These are phyloP conservation scores for Boletellus deceptivus DNA, from an alignment of 1,284 basidiomycete genomes.

Conservation along the genomic window DNA sequence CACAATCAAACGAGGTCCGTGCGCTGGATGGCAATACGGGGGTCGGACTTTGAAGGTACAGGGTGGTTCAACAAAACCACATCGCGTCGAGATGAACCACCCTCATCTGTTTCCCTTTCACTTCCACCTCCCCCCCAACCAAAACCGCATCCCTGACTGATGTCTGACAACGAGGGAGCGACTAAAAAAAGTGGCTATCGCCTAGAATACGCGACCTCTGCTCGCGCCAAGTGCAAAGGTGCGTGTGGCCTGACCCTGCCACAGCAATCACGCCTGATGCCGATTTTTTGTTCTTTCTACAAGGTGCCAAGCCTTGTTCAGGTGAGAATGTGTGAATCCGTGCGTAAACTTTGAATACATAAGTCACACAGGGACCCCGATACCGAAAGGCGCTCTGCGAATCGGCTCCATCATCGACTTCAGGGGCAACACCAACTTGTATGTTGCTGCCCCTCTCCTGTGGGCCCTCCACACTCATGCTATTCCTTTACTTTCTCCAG, in stretches of 20 bases:
- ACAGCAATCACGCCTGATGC: constrained; percentile 15
- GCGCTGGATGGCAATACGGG: constrained; percentile 30
- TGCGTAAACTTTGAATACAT: constrained; percentile 17
- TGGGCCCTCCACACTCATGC: neutral
- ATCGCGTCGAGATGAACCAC: constrained; percentile 41
- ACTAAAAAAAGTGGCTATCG: constrained; percentile 64
- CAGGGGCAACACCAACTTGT: constrained; percentile 70
- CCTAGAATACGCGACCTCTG: constrained; percentile 68
- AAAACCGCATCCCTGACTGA: constrained; percentile 30
- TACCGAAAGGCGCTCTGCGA: constrained; percentile 72
- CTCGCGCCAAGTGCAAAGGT: constrained; percentile 84
- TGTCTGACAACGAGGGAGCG: constrained; percentile 56
- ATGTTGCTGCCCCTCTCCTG: constrained; percentile 33
- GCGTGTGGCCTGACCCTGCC: constrained; percentile 25
- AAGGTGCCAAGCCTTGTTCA: constrained; percentile 78
- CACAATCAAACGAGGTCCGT: constrained; percentile 35
- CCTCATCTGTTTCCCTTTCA: constrained; percentile 29
- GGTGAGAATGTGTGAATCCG: constrained; percentile 37
- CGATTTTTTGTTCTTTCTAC: constrained; percentile 21
- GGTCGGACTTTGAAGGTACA: constrained; percentile 37
- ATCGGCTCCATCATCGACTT: constrained; percentile 79
- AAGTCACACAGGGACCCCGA: constrained; percentile 54
- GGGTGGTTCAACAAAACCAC: constrained; percentile 40
- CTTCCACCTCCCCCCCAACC: constrained; percentile 18
- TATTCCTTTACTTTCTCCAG: constrained; percentile 37